Percentiles rank a stretch among this genome's conserved stretches.
Conservation (phyloP, 306 rosid genomes). For the Macrotyloma uniflorum region DNA sequence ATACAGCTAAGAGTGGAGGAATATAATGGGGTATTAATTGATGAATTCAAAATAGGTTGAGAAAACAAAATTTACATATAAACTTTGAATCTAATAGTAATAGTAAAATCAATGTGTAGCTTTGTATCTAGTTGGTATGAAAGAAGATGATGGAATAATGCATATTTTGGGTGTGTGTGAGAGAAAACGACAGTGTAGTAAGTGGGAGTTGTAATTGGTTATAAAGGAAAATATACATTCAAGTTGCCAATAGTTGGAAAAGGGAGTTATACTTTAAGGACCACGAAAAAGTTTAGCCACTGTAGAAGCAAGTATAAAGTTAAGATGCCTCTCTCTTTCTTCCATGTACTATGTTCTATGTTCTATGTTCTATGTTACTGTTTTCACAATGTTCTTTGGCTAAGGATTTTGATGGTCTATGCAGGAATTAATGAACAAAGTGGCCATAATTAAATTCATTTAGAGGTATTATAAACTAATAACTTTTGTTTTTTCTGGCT, state of each 20-base stretch:
- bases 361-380: not conserved
- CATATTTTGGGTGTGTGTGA: not conserved
- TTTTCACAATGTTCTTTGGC: not conserved
- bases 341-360: not conserved
- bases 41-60: not conserved
- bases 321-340: conserved; percentile 36
- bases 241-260: conserved; percentile 26
- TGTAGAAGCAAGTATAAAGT: conserved; percentile 24
- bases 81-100: not conserved
- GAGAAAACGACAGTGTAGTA: conserved; percentile 8
- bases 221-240: not conserved
- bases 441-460: not conserved
- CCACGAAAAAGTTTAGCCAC: conserved; percentile 28
- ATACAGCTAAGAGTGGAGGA: too few species aligned
- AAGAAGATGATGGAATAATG: not conserved
- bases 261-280: conserved; percentile 33
- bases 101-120: not conserved
- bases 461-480: too few species aligned
- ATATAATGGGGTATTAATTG: not conserved
- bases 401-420: not conserved
- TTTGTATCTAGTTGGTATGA: not conserved
- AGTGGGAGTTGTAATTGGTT: conserved; percentile 6
- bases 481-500: too few species aligned
- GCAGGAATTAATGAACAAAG: not conserved
- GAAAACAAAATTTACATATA: not conserved